Base-by-base conservation (phyloP, 177 flowering plant genomes). In the Vitis hybrid region DNA sequence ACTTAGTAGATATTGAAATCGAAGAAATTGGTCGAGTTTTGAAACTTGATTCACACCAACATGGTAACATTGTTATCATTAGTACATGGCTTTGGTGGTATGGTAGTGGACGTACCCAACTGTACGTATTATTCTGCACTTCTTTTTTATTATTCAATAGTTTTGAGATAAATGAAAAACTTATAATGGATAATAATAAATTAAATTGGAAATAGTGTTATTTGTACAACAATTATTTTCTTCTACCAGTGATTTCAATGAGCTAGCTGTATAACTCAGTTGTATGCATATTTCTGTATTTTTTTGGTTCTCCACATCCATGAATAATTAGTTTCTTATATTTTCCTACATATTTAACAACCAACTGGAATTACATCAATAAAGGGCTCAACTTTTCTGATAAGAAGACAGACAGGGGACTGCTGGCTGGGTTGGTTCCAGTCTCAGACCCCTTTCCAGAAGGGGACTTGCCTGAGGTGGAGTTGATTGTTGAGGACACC, bases 361-460 rank as follows among this genome's bases (percentile, higher is more conserved):
- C 39, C 39, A 34, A 3, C 5, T 34, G 39, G 39, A 22, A 34
- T 34, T 34, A 34, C 39, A 34, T 34, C 39, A 0, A 5, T 4
- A 34, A 34, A 34, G 39, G 97, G 65, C 88, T 94, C 6, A 74
- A 67, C 50, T 92, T 94, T 68, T 80, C 89, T n/a, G 97, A 90
- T 74, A 88, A 92, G 85, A 94, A 86, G 86, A 73, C 50, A 50
- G 74, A 79, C 67, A 85, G 87, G 76, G 90, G 88, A 50, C 74
- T 89, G 63, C 98, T 97, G 26, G 81, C 97, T 55, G 98, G 97
- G 39, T 80, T 92, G 76, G 81, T 83, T 68, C 92, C 94, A 16
- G 10, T 78, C 6, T 56, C 45, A 31, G 90, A 90, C 74, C 74
- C 90, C 54, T 88, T 86, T 74, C 74, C 92, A 12, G 88, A 71